Conservation (phyloP, 345 rosid species). For the Aquilaria yunnanensis region DNA sequence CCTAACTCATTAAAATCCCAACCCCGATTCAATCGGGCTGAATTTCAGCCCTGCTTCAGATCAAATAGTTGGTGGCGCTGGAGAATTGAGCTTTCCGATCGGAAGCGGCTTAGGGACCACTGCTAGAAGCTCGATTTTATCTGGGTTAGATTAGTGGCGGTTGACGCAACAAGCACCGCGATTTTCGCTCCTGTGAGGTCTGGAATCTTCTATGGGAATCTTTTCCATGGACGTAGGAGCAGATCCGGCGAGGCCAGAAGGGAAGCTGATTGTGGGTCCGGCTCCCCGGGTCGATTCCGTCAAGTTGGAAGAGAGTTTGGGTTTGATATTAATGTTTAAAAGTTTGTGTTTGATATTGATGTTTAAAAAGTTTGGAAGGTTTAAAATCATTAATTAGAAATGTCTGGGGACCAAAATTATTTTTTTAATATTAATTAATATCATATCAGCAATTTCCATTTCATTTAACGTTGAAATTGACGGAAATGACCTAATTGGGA, state of each 20-base stretch:
- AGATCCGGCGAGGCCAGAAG: constrained; percentile 27
- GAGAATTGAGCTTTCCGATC: constrained; percentile 36
- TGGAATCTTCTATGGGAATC: constrained; percentile 37
- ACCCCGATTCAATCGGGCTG: constrained; percentile 32
- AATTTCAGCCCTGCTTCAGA: constrained; percentile 31
- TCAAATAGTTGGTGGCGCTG: constrained; percentile 23
- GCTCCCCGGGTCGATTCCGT: constrained; percentile 36
- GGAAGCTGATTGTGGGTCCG: constrained; percentile 21
- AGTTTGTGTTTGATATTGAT: no score
- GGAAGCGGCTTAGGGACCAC: constrained; percentile 24
- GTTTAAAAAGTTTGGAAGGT: no score
- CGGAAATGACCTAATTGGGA: no score
- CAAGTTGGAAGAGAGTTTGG: constrained; percentile 55
- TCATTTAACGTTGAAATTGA: no score
- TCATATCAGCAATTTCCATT: no score
- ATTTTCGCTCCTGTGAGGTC: constrained; percentile 38
- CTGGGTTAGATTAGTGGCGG: constrained; percentile 52
- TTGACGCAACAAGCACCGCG: constrained; percentile 38
- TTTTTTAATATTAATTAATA: no score
- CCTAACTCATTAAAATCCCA: constrained; percentile 21
- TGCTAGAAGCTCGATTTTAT: constrained; percentile 25
- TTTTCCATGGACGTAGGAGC: constrained; percentile 44
- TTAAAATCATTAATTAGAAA: no score
- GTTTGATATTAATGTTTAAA: constrained; percentile 6
- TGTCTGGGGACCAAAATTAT: no score